Evolutionary conservation across 2,329 filamentous ascomycete species (phyloP).

Genomic region (Phaeosphaeria sp.): DNA sequence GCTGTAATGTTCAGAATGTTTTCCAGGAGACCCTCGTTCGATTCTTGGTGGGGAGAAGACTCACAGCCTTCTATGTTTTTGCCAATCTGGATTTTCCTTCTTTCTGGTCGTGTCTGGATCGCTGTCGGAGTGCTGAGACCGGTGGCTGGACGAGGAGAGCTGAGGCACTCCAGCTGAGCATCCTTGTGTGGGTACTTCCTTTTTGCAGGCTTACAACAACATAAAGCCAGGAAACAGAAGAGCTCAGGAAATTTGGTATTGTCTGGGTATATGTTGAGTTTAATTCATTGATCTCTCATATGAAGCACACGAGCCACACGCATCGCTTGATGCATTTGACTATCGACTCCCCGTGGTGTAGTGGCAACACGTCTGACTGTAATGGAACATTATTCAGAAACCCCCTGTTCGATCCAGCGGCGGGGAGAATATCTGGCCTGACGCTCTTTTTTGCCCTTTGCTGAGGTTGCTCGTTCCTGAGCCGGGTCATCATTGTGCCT

Average conservation of each 20-base stretch:
- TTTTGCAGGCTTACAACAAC: not conserved
- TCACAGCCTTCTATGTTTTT: not conserved
- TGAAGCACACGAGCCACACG: not conserved
- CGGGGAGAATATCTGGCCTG: not conserved
- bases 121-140: not conserved
- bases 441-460: not conserved
- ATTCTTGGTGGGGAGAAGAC: conserved; percentile 3
- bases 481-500: not conserved
- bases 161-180: not conserved
- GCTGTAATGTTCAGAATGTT: conserved; percentile 2
- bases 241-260: not conserved
- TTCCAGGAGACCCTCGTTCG: conserved; percentile 3
- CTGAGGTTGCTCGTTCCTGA: not conserved
- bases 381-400: conserved; percentile 4
- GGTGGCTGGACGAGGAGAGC: not conserved
- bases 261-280: not conserved
- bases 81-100: not conserved
- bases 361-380: conserved; percentile 4
- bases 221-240: not conserved
- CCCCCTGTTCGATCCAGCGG: conserved; percentile 2
- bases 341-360: not conserved
- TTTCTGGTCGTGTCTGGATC: not conserved
- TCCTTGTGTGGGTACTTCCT: not conserved
- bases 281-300: not conserved
- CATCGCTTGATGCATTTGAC: not conserved